Percentiles rank a stretch among this genome's conserved stretches.
Evolutionary conservation across 176 grass and related monocot genomes (phyloP).

Genomic region (maize (Zea mays)): Zm-B73-REFERENCE-NAM-5.0 NC_050103.1:138644001-138644500

Average conservation of each 20-base stretch:
- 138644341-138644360: constrained; percentile 84
- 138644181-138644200: no score
- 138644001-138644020: no score
- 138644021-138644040: no score
- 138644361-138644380: constrained; percentile 93
- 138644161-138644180: background rate
- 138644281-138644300: constrained; percentile 28
- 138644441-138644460: constrained; percentile 88
- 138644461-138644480: constrained; percentile 59
- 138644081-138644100: background rate
- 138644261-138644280: constrained; percentile 24
- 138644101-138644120: background rate
- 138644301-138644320: constrained; percentile 76
- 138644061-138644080: no score
- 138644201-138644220: no score
- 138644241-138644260: constrained; percentile 42
- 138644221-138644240: constrained; percentile 4
- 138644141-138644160: background rate
- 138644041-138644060: no score
- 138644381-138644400: constrained; percentile 90
- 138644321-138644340: constrained; percentile 87
- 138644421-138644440: constrained; percentile 93
- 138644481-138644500: background rate
- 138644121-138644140: background rate
- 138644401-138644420: constrained; percentile 78